Percentiles rank a stretch among this genome's conserved stretches.
Conservation (phyloP, 176 grass and related monocot genomes). For the Oryza meridionalis region DNA sequence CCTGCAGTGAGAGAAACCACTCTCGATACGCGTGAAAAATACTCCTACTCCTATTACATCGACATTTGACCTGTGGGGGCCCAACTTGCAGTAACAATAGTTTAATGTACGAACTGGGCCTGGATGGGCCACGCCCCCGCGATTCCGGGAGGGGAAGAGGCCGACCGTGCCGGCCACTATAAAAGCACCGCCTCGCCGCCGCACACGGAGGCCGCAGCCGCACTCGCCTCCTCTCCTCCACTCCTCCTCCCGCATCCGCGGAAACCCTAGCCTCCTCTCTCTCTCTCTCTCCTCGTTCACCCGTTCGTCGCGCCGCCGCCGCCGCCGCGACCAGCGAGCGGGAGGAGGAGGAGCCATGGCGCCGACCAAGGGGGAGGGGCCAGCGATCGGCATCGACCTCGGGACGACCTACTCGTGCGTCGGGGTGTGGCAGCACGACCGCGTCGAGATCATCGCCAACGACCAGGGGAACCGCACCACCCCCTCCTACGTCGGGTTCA, state of each 20-base stretch:
- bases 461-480: constrained; percentile 83
- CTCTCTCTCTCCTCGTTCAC: neutral
- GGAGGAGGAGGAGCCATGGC: constrained; percentile 35
- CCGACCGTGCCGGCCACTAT: neutral
- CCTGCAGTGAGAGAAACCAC: no score
- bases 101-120: neutral
- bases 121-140: neutral
- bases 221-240: neutral
- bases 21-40: no score
- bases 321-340: neutral
- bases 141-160: neutral
- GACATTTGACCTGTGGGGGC: no score
- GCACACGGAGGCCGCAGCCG: no score
- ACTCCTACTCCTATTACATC: no score
- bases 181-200: constrained; percentile 10
- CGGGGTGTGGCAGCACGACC: constrained; percentile 76
- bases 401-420: constrained; percentile 51
- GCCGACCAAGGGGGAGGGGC: constrained; percentile 53
- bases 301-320: neutral
- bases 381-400: constrained; percentile 46
- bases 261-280: neutral
- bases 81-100: neutral
- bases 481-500: constrained; percentile 72
- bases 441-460: constrained; percentile 83
- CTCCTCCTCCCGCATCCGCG: neutral